These are phyloP conservation scores for Brassica cretica DNA, from an alignment of 345 rosid genomes.

Conservation along the genomic window DNA sequence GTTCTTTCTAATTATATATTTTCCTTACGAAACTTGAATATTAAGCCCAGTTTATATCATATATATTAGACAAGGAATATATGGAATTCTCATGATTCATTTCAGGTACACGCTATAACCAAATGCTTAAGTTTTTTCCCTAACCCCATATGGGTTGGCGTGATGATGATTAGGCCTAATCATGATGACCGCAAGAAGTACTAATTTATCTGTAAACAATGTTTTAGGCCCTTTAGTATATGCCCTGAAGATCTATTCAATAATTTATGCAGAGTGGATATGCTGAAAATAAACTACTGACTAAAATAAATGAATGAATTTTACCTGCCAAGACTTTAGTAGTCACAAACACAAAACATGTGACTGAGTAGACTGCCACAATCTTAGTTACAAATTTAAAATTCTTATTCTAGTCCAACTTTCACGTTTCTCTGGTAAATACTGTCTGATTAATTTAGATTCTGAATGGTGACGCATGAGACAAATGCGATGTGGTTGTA, in stretches of 20 bases:
- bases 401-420: conserved; percentile 12
- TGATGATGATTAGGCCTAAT: conserved; percentile 32
- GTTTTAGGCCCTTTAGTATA: conserved; percentile 13
- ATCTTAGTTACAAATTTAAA: conserved; percentile 20
- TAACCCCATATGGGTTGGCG: conserved; percentile 29
- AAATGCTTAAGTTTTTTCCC: conserved; percentile 6
- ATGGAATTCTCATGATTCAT: conserved; percentile 11
- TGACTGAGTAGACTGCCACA: conserved; percentile 36
- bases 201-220: conserved; percentile 17
- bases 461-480: too few species aligned
- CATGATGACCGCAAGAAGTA: conserved; percentile 31
- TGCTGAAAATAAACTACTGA: not conserved
- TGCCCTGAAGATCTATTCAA: conserved; percentile 14
- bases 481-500: too few species aligned
- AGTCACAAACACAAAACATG: conserved; percentile 38
- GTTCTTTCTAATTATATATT: not conserved
- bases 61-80: not conserved
- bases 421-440: conserved; percentile 12
- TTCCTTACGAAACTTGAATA: conserved; percentile 2
- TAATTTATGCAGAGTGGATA: conserved; percentile 7
- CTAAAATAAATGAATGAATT: not conserved
- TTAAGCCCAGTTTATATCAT: not conserved
- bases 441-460: not conserved
- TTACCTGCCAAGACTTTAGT: conserved; percentile 23
- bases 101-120: conserved; percentile 26